phyloP scores from a whole-genome alignment of 306 rosid genomes.

The Bauhinia variegata region DNA sequence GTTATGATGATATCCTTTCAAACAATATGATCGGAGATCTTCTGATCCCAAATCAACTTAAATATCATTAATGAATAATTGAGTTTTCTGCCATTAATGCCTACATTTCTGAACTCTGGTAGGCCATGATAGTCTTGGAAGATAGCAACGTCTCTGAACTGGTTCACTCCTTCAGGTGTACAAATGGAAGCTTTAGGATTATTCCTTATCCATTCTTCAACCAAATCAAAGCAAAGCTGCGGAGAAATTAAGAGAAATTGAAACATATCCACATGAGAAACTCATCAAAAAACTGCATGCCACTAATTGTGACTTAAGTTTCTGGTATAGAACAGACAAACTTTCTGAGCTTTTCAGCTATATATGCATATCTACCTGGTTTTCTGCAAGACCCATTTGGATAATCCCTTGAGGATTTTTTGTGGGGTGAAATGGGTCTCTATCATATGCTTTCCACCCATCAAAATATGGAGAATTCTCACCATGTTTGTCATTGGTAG shows the following conservation, averaged over 20 bases:
- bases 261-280: conserved; percentile 1
- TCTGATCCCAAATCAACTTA: too few relatives aligned
- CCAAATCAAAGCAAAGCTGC: conserved; percentile 67
- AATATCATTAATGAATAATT: too few relatives aligned
- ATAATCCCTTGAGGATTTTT: conserved; percentile 76
- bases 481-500: conserved; percentile 72
- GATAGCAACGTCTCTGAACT: conserved; percentile 65
- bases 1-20: too few relatives aligned
- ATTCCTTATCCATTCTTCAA: conserved; percentile 69
- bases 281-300: background rate
- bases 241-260: background rate
- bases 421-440: conserved; percentile 67
- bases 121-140: conserved; percentile 92
- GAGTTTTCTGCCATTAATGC: background rate
- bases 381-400: conserved; percentile 96
- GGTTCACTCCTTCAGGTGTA: conserved; percentile 67
- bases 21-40: too few relatives aligned
- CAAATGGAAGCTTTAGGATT: conserved; percentile 83
- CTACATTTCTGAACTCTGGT: conserved; percentile 69
- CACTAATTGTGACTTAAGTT: background rate
- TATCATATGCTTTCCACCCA: conserved; percentile 88
- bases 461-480: conserved; percentile 83
- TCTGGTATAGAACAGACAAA: background rate
- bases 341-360: background rate
- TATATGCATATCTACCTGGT: conserved; percentile 72